Evolutionary conservation across 2,329 filamentous ascomycete species (phyloP).

Genomic region (Lachnellula arida): DNA sequence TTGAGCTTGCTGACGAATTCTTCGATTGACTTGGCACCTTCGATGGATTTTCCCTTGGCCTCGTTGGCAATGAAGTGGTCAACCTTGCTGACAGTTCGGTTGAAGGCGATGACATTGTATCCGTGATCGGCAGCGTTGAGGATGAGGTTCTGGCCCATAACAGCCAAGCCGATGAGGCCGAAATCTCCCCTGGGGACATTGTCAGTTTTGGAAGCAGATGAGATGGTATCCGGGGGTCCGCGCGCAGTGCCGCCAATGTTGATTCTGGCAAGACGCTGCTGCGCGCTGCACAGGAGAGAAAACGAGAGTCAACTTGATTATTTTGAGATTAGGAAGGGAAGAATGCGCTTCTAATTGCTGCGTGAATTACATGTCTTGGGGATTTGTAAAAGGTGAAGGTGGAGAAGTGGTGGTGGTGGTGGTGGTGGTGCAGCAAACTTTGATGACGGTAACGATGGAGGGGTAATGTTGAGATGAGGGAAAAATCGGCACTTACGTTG

Average conservation of each 20-base stretch:
- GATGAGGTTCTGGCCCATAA: constrained; percentile 88
- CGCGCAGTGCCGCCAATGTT: constrained; percentile 58
- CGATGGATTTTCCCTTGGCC: constrained; percentile 88
- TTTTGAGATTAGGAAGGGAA: background rate
- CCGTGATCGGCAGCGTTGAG: constrained; percentile 85
- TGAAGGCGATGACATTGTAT: constrained; percentile 97
- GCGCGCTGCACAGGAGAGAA: constrained; percentile 50
- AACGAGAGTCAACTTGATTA: constrained; percentile 23
- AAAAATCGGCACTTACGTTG: constrained; percentile 55
- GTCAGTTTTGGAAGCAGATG: constrained; percentile 23
- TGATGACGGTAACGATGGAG: constrained; percentile 26
- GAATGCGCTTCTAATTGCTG: constrained; percentile 16
- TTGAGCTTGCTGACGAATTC: constrained; percentile 97
- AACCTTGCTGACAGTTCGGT: constrained; percentile 98
- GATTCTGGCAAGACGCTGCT: constrained; percentile 62
- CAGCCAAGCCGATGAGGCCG: constrained; percentile 87
- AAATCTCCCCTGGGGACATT: constrained; percentile 56
- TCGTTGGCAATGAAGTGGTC: constrained; percentile 89
- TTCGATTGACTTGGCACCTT: constrained; percentile 88
- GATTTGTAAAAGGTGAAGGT: too few relatives aligned
- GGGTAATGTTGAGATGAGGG: constrained; percentile 28
- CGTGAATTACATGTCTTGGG: background rate
- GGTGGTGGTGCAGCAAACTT: constrained; percentile 8
- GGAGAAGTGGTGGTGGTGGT: background rate
- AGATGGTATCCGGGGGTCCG: constrained; percentile 36